A percentile compares a stretch with the other conserved stretches of the same genome.
Evolutionary conservation across 441 rosid genomes (phyloP).

Genomic region (Gossypium schwendimanii): DNA sequence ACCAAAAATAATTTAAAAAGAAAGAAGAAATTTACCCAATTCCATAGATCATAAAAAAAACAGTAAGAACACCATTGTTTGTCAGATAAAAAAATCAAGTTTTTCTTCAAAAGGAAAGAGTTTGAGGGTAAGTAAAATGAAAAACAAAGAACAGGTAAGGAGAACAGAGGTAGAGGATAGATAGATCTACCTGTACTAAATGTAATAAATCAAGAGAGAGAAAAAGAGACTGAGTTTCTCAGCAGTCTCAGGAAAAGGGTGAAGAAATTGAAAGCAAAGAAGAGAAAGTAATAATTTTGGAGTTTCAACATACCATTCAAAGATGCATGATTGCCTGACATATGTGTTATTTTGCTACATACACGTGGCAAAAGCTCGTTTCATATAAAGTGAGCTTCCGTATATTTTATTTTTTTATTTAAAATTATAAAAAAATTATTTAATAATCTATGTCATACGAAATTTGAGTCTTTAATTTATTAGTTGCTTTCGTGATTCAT

Average conservation of each 20-base stretch:
- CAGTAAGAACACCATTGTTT: neutral
- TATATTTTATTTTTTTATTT: too few species aligned
- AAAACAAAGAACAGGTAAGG: neutral
- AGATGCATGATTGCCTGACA: neutral
- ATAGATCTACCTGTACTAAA: constrained; percentile 8
- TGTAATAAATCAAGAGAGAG: constrained; percentile 10
- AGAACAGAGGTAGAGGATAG: neutral
- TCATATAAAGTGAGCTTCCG: too few species aligned
- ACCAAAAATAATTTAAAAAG: neutral
- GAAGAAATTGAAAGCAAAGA: constrained; percentile 17
- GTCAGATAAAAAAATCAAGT: neutral
- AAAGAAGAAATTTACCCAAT: neutral
- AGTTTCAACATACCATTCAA: neutral
- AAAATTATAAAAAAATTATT: too few species aligned
- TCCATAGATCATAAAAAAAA: neutral
- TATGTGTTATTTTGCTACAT: neutral
- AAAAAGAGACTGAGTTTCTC: neutral
- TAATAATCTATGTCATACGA: too few species aligned
- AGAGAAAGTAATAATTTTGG: neutral
- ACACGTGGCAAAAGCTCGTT: neutral
- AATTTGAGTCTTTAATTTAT: too few species aligned
- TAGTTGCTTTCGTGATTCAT: too few species aligned
- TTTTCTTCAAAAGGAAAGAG: neutral
- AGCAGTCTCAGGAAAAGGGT: constrained; percentile 17
- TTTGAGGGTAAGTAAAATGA: neutral